Conservation (phyloP, 805 yeast genomes). For the Wickerhamomyces canadensis region DNA sequence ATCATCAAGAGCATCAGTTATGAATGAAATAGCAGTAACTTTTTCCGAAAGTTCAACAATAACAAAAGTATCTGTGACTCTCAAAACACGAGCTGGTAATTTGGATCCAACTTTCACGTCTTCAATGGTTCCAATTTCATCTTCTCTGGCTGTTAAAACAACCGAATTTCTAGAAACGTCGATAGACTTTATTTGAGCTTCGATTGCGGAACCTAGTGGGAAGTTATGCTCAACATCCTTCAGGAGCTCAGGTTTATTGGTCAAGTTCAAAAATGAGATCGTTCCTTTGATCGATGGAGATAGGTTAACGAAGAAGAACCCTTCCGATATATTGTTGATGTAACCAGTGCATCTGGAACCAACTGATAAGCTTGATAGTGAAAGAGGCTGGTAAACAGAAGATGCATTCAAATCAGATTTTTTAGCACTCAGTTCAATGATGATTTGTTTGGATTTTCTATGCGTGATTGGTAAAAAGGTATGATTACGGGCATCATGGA, state of each 20-base stretch:
- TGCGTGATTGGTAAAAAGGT: conserved; percentile 62
- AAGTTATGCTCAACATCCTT: conserved; percentile 47
- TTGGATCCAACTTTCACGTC: conserved; percentile 51
- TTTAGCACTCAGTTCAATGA: conserved; percentile 61
- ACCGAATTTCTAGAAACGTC: conserved; percentile 51
- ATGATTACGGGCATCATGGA: conserved; percentile 65
- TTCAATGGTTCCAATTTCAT: conserved; percentile 33
- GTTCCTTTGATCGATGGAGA: conserved; percentile 67
- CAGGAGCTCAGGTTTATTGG: conserved; percentile 44
- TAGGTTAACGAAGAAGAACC: conserved; percentile 61
- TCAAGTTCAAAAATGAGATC: conserved; percentile 57
- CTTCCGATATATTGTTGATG: conserved; percentile 58
- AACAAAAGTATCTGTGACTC: conserved; percentile 53
- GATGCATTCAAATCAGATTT: conserved; percentile 32
- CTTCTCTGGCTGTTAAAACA: conserved; percentile 43
- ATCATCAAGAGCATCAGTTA: conserved; percentile 74
- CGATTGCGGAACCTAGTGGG: conserved; percentile 70
- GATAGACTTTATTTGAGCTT: conserved; percentile 46
- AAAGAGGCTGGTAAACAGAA: conserved; percentile 23
- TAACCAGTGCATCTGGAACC: conserved; percentile 54
- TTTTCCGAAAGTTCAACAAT: conserved; percentile 64
- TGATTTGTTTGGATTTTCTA: conserved; percentile 45
- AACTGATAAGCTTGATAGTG: conserved; percentile 37
- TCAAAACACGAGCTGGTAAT: conserved; percentile 58
- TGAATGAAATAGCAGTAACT: conserved; percentile 57